Base-by-base conservation (phyloP, 805 yeast species). In the Komagataella pseudopastoris region DNA sequence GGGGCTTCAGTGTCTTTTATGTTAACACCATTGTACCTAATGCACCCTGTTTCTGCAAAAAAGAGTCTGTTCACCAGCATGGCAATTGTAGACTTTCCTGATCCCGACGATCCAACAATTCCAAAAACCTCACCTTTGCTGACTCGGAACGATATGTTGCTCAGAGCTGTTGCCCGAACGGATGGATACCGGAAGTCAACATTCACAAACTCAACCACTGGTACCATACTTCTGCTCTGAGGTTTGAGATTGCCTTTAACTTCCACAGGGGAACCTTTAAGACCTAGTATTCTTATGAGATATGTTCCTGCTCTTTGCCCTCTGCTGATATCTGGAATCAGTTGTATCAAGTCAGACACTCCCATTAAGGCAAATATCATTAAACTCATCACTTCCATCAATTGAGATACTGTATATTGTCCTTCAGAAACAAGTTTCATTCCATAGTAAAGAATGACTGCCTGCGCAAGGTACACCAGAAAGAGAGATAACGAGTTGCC, bases 1-100 rank as follows among this genome's bases (percentile, higher is more conserved):
- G 62, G 63, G 1, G 75, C 55, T 51, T 79, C 72, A 47, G 84
- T 63, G 0, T 61, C 59, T 10, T 66, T 63, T 1, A 87, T 67
- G 53, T 80, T 80, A 2, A 58, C 56, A 0, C 76, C 80, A 45
- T 72, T 76, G 6, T 84, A 54, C 7, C 60, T 58, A 2, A 84
- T 65, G 0, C 66, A 51, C 0, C 78, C 74, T 0, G 65, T 56
- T 2, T 65, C 56, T 2, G 72, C 66, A 1, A 62, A 62, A 54
- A 79, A 79, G 1, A 90, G 63, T 49, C 83, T 69, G 1, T 81
- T 64, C 0, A 90, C 55, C 10, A 90, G 57, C 1, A 74, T 69
- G 0, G 80, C 65, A 1, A 91, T 55, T 0, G 98, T 88, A 0
- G 96, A 85, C 64, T 93, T 93, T 0, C 99, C 99, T 12, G 84